Base-by-base conservation (phyloP, 2,329 filamentous ascomycete species). In the Pseudofabraea citricarpa region DNA sequence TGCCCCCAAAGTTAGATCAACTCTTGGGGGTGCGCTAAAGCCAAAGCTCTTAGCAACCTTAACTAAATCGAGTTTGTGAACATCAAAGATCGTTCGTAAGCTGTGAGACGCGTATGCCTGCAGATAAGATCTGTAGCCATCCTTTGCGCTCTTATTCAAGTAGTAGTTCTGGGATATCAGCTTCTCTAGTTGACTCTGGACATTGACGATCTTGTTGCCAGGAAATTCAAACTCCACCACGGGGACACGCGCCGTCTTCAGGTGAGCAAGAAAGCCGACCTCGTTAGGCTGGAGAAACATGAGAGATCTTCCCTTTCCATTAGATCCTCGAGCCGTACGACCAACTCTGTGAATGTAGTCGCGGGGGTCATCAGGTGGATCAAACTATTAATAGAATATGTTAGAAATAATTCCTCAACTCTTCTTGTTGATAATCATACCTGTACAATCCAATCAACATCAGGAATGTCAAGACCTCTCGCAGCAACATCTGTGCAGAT, bases 401-500 rank as follows among this genome's bases (percentile, higher is more conserved):
- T 63, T 41, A 61, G 49, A 32, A 36, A 31, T 16, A 12, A 26
- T 7, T 12, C 16, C 19, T n/a, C 5, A 27, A 33, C 26, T 41
- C n/a, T n/a, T n/a, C n/a, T n/a, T n/a, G n/a, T n/a, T n/a, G n/a
- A n/a, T n/a, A n/a, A n/a, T n/a, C n/a, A n/a, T n/a, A n/a, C n/a
- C n/a, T 37, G 35, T 9, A 37, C 35, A 22, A 37, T 37, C 35
- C 35, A 37, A 20, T 37, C 35, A 5, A 37, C 35, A 13, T 37
- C 35, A 3, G 35, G 35, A 36, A 36, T 36, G n/a, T 36, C 42
- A 38, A 98, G 77, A 26, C 93, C 93, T 72, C 93, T 77, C 3
- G 93, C 93, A 36, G 93, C 93, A 51, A 98, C 93, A 59, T 98
- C 93, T 0, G 93, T 98, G 69, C 90, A 96, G 55, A 98, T 93